Percentiles rank a stretch among this genome's conserved stretches.
Evolutionary conservation across 1,284 basidiomycete genomes (phyloP).

Genomic region (Lentinus polychrous): DNA sequence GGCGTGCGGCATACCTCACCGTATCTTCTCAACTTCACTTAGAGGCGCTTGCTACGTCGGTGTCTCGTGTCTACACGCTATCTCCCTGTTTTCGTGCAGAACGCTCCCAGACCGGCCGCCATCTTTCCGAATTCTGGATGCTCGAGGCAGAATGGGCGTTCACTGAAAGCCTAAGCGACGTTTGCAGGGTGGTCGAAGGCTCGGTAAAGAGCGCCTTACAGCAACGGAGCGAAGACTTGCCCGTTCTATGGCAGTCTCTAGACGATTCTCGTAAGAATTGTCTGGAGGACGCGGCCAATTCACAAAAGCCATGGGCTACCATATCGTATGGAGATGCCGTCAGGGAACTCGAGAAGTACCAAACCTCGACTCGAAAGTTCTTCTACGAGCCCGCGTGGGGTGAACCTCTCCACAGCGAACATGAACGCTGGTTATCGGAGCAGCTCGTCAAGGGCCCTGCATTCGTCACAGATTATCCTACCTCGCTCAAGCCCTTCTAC

Average conservation of each 20-base stretch:
- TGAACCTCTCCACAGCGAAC: slow-evolving; percentile 74
- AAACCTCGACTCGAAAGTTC: slow-evolving; percentile 35
- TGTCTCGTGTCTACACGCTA: slow-evolving; percentile 85
- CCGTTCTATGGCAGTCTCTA: slow-evolving; percentile 34
- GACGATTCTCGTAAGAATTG: slow-evolving; percentile 18
- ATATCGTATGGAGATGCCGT: slow-evolving; percentile 83
- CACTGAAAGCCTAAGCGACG: slow-evolving; percentile 36
- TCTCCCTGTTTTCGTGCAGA: slow-evolving; percentile 94
- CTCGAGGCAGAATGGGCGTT: slow-evolving; percentile 89
- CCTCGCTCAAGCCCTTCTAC: slow-evolving; percentile 87
- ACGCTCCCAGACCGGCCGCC: slow-evolving; percentile 80
- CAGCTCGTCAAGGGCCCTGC: slow-evolving; percentile 65
- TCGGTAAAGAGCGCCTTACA: slow-evolving; percentile 44
- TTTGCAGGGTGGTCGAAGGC: slow-evolving; percentile 72
- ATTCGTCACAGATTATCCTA: slow-evolving; percentile 91
- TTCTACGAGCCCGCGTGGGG: slow-evolving; percentile 65
- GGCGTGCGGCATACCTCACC: slow-evolving; percentile 77
- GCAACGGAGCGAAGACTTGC: slow-evolving; percentile 27
- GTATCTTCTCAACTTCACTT: slow-evolving; percentile 96
- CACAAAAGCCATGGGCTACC: slow-evolving; percentile 49
- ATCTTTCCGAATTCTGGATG: slow-evolving; percentile 99
- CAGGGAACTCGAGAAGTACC: slow-evolving; percentile 40
- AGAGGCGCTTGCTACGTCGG: slow-evolving; percentile 76
- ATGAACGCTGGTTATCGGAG: slow-evolving; percentile 87
- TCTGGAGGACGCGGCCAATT: slow-evolving; percentile 30